Base-by-base conservation (phyloP, 148 eudicot species). In the Dysphania ambrosioides region DNA sequence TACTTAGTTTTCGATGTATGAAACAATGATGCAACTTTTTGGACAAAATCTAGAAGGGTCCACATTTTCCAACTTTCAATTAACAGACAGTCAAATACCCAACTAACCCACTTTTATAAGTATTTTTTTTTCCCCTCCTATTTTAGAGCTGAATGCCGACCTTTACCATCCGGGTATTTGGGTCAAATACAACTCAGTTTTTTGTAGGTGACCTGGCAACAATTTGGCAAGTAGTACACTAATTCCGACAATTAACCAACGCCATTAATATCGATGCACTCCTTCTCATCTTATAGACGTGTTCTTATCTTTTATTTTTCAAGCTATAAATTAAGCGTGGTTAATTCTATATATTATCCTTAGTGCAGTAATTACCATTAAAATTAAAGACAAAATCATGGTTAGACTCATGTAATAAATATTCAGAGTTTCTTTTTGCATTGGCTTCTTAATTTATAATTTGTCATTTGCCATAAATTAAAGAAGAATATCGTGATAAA, bases 21-120 rank as follows among this genome's bases (percentile, higher is more conserved):
- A 36, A 72, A 57, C 42, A 72, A 60, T 58, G 55, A 64, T 77
- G 55, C 42, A 70, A 31, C 75, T 73, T 74, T 75, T n/a, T 74
- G 58, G 64, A 67, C 63, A 21, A 70, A 80, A 70, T 60, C 63
- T 64, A 41, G 51, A 35, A 61, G 53, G 29, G 53, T 51, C 71
- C 70, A 4, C n/a, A 23, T 16, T 47, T 38, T 13, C 71, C 58
- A 36, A 66, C 47, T 74, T 79, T 57, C 47, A 73, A 72, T 79
- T 75, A 63, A 75, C 78, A 53, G 60, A 7, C 78, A 10, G 82
- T 79, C 78, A 79, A 79, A 74, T 53, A 31, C 75, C 68, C 78
- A 79, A 79, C 82, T 23, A 79, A 79, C 75, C 74, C 74, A n/a
- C 57, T 68, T 79, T 79, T 79, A 79, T 38, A 62, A 38, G 26